Conservation (phyloP, 225 moss, liverwort and hornwort genomes). For the Rhytidiadelphus loreus region DNA sequence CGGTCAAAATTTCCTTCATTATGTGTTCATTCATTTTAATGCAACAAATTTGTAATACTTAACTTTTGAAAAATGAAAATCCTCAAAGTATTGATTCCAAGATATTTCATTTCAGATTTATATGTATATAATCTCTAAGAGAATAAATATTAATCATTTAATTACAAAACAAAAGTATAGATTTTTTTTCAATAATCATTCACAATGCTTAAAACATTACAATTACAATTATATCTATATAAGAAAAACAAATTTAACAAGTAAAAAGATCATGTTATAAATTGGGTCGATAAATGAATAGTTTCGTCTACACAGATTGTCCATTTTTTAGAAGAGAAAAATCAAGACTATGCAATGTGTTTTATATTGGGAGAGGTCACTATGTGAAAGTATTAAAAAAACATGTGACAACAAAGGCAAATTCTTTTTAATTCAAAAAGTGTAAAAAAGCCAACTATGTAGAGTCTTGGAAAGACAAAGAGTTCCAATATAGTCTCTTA, state of each 20-base stretch:
- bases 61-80: no score
- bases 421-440: background rate
- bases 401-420: background rate
- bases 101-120: no score
- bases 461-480: background rate
- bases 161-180: no score
- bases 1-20: no score
- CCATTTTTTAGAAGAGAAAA: background rate
- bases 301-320: background rate
- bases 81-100: no score
- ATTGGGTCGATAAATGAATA: no score
- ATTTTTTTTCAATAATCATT: no score
- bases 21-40: no score
- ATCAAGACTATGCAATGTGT: background rate
- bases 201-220: background rate
- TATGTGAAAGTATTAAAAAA: background rate
- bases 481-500: background rate
- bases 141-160: no score
- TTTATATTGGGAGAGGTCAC: background rate
- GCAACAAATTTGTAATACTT: no score
- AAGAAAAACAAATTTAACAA: background rate
- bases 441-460: background rate
- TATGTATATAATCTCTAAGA: no score
- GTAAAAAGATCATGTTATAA: background rate
- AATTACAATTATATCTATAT: background rate